Conservation (phyloP, 2,329 filamentous ascomycete genomes). For the Neurospora sp. region DNA sequence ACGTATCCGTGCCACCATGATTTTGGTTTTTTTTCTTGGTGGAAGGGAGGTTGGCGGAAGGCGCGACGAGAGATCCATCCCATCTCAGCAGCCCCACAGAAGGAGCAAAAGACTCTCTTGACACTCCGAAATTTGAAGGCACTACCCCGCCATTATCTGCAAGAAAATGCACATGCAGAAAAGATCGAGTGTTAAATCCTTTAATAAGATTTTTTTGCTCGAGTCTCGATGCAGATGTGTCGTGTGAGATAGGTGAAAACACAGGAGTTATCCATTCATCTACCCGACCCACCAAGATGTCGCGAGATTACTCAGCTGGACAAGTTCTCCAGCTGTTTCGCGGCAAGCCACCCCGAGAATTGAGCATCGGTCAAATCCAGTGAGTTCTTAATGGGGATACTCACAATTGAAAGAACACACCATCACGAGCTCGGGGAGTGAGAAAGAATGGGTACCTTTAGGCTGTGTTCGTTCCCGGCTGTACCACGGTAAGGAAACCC, state of each 20-base stretch:
- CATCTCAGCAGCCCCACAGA: background rate
- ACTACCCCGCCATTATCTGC: fast-evolving
- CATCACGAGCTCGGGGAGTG: too few species aligned
- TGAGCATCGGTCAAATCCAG: too few species aligned
- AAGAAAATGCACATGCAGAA: background rate
- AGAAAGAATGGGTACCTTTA: too few species aligned
- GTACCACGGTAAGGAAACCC: too few species aligned
- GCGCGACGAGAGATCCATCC: background rate
- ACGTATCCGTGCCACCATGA: too few species aligned
- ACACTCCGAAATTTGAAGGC: background rate
- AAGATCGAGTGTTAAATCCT: fast-evolving
- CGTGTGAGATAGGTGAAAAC: background rate
- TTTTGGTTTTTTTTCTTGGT: too few species aligned
- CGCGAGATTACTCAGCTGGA: too few species aligned
- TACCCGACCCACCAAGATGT: background rate
- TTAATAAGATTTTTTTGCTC: fast-evolving
- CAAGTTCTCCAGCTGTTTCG: background rate
- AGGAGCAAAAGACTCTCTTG: background rate
- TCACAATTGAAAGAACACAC: too few species aligned
- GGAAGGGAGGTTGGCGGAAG: background rate
- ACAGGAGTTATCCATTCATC: background rate
- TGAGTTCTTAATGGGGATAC: too few species aligned
- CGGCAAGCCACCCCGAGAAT: too few species aligned
- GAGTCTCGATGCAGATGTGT: background rate
- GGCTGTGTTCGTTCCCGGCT: too few species aligned